These are phyloP conservation scores for Leucoagaricus sp. DNA, from an alignment of 1,284 basidiomycete genomes.

Conservation along the genomic window DNA sequence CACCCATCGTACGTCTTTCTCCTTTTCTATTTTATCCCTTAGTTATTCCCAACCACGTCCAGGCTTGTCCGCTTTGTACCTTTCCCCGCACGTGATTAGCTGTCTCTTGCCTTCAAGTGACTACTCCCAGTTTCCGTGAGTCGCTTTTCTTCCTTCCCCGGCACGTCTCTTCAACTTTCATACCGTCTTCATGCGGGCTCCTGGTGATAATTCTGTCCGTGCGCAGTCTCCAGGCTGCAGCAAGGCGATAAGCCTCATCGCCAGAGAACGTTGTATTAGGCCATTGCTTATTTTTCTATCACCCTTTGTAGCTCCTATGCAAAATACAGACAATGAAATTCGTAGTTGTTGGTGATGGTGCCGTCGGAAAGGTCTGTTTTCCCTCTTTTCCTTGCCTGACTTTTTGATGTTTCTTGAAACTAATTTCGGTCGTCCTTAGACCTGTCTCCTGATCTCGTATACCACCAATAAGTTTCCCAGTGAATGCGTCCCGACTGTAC, in stretches of 20 bases:
- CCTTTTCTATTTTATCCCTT: not conserved
- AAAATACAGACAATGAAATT: slow-evolving; percentile 97
- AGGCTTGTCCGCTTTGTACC: slow-evolving; percentile 11
- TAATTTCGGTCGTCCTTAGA: no score
- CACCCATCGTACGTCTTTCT: slow-evolving; percentile 1
- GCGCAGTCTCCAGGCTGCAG: slow-evolving; percentile 2
- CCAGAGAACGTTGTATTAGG: not conserved
- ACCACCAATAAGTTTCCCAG: slow-evolving; percentile 95
- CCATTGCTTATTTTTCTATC: slow-evolving; percentile 24
- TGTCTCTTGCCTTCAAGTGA: not conserved
- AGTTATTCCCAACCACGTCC: not conserved
- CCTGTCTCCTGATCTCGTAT: slow-evolving; percentile 95
- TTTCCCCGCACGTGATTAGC: slow-evolving; percentile 1
- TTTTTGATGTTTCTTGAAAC: no score
- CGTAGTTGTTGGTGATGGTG: slow-evolving; percentile 99
- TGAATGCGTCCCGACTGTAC: no score
- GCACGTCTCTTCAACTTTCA: not conserved
- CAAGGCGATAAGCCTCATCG: slow-evolving; percentile 5
- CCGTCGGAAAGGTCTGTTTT: slow-evolving; percentile 87
- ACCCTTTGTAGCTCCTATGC: slow-evolving; percentile 23
- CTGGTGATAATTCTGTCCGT: not conserved
- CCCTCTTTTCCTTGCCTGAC: not conserved
- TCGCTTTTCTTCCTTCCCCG: not conserved
- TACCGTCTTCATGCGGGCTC: not conserved
- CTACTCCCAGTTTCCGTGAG: slow-evolving; percentile 7